Evolutionary conservation across 495 filamentous ascomycete genomes (phyloP), one percentile per base, ranked within the genome.

Genomic region (Neurospora sp.): DNA sequence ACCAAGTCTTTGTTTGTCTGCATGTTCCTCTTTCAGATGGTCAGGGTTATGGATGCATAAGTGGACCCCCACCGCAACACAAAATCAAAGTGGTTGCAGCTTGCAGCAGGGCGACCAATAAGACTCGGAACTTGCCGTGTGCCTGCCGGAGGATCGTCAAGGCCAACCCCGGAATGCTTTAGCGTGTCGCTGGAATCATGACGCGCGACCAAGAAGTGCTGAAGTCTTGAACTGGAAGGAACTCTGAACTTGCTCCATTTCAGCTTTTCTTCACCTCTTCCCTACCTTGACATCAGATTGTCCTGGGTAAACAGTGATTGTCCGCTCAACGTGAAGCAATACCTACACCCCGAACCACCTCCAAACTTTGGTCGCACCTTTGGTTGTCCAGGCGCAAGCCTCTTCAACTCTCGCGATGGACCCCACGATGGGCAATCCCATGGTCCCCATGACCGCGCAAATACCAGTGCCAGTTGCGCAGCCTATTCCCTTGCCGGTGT

Each of bases 401-500:
- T 59, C 47, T 14, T 14, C 20, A 9, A 31, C 22, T 27, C 22
- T 31, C 53, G 53, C 53, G 7, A 65, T 65, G 53, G 27, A 61
- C 10, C 53, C 27, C 27, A 35, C 53, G 6, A 61, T 61, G 53
- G 53, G 27, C 53, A 61, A 35, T 65, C 7, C 53, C 14, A 65
- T 65, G 27, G 27, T 37, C 5, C 27, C 53, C 2, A 35, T 35
- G 53, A 3, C 53, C 12, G 53, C 22, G 14, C 53, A 65, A 65
- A 65, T 65, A 65, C 6, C 53, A 65, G 53, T 7, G 6, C 53
- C 53, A 9, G 72, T 75, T 37, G 78, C 72, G 68, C 76, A 74
- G 0, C 59, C 72, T 2, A 59, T 41, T n/a, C 31, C 69, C 8
- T 27, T 70, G 39, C 73, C 76, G 4, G 47, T 69, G 10, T 35